A percentile compares a stretch with the other conserved stretches of the same genome.
These are phyloP conservation scores for Thelonectria olida DNA, from an alignment of 2,329 filamentous ascomycete genomes.

Conservation along the genomic window DNA sequence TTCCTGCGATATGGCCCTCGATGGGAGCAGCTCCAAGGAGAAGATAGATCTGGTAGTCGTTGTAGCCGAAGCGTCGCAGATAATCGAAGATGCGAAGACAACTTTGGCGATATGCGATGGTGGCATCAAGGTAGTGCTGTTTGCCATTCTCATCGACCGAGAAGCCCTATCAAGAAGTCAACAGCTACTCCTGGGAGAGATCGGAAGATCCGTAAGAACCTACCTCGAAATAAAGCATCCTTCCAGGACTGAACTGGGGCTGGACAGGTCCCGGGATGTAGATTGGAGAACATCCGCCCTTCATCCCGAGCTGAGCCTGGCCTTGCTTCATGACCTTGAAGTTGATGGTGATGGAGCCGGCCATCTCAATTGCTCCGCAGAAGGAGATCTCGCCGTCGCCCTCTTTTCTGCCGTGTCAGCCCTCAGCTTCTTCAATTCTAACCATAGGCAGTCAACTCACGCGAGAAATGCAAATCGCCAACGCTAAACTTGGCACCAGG, in stretches of 20 bases:
- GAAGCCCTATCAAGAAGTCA: constrained; percentile 61
- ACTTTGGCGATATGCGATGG: constrained; percentile 86
- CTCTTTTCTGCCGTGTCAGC: constrained; percentile 51
- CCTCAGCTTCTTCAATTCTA: background rate
- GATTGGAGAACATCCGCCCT: constrained; percentile 70
- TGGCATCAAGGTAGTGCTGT: constrained; percentile 89
- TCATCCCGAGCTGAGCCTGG: constrained; percentile 77
- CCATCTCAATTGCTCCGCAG: constrained; percentile 93
- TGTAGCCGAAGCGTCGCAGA: constrained; percentile 56
- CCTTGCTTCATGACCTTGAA: constrained; percentile 88
- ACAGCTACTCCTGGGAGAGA: too few species aligned
- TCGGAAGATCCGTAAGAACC: too few species aligned
- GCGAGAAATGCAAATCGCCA: constrained; percentile 86
- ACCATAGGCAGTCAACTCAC: constrained; percentile 30
- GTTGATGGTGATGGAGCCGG: constrained; percentile 88
- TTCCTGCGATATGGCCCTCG: constrained; percentile 87
- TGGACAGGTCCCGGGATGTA: constrained; percentile 89
- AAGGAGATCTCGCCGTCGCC: constrained; percentile 93
- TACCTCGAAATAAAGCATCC: constrained; percentile 63
- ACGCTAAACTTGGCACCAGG: constrained; percentile 89
- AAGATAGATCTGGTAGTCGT: constrained; percentile 83
- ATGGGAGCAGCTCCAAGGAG: constrained; percentile 86
- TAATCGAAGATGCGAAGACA: constrained; percentile 63
- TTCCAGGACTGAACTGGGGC: constrained; percentile 84
- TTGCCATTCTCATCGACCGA: constrained; percentile 88